These are phyloP conservation scores for Globisporangium abappressorium DNA, from an alignment of 352 stramenopile genomes.

Conservation along the genomic window DNA sequence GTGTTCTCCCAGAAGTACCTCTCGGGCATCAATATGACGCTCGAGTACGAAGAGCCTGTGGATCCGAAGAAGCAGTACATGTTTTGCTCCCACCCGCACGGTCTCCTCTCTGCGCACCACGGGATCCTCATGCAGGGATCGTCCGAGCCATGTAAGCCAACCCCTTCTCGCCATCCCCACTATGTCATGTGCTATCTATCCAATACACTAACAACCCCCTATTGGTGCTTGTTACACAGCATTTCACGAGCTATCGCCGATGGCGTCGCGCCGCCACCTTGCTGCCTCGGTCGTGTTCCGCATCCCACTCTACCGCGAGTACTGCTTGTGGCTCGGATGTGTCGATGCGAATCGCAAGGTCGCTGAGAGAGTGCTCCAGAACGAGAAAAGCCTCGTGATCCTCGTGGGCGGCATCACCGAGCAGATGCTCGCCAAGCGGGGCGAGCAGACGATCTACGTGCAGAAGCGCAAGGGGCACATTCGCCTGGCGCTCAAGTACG, in stretches of 20 bases:
- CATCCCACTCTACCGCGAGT: constrained; percentile 75
- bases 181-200: neutral
- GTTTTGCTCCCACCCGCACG: constrained; percentile 78
- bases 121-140: constrained; percentile 55
- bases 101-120: constrained; percentile 68
- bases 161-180: neutral
- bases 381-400: constrained; percentile 78
- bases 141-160: constrained; percentile 49
- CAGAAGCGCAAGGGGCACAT: constrained; percentile 84
- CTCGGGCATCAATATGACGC: constrained; percentile 40
- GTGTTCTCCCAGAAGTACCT: constrained; percentile 32
- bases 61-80: constrained; percentile 69
- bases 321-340: constrained; percentile 71
- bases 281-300: constrained; percentile 74
- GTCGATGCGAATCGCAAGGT: constrained; percentile 67
- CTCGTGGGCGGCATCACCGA: constrained; percentile 77
- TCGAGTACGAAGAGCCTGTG: constrained; percentile 70
- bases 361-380: constrained; percentile 57
- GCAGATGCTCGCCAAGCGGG: constrained; percentile 75
- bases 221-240: constrained; percentile 23
- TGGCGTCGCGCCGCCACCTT: constrained; percentile 62
- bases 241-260: constrained; percentile 67
- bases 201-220: neutral
- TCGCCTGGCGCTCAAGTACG: constrained; percentile 71
- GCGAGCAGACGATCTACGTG: constrained; percentile 74